Base-by-base conservation (phyloP, 176 grass and related monocot species). In the Eragrostis curvula region DNA sequence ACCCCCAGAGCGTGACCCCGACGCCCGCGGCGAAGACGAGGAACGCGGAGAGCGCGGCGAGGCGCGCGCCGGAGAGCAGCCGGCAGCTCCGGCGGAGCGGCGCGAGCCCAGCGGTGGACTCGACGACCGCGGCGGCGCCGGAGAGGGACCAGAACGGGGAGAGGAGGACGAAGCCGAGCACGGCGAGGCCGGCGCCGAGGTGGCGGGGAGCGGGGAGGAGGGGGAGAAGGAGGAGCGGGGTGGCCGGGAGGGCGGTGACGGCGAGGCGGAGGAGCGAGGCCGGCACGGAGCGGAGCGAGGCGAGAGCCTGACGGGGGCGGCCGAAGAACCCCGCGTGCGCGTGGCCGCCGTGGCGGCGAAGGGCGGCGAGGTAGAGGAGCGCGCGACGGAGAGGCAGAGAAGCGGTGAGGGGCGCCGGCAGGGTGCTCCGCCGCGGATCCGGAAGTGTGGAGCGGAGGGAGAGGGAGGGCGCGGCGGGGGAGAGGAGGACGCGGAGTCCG, bases 251-350 rank as follows among this genome's bases (percentile, higher is more conserved):
- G 6, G 48, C 57, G 0, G 80, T 88, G 47, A 78, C 6, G 73
- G 71, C 8, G 66, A 88, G 73, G 39, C 80, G 80, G 46, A 47
- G 10, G 66, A 88, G 66, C 13, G 80, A 83, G 0, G 47, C 86
- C 2, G 80, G 86, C 2, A 56, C 57, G 20, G 86, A 78, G 46
- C 29, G 39, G 5, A 88, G 39, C 23, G 86, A 83, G 6, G 80
- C 39, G 47, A 78, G 66, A 88, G 36, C 20, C 40, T 61, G 25
- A 83, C 80, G 39, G 79, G 79, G 80, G 66, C 80, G 57, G 27
- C 86, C 86, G 74, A 88, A 83, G 80, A 88, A 88, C 0, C 80
- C 73, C 5, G 86, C 80, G 66, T 88, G 86, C 14, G 66, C 80
- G 73, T 78, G 56, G 57, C 20, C 0, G 66, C 66, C 0, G 40